A percentile compares a stretch with the other conserved stretches of the same genome.
Conservation (phyloP, 2,329 filamentous ascomycete species). For the Nemania sp. region DNA sequence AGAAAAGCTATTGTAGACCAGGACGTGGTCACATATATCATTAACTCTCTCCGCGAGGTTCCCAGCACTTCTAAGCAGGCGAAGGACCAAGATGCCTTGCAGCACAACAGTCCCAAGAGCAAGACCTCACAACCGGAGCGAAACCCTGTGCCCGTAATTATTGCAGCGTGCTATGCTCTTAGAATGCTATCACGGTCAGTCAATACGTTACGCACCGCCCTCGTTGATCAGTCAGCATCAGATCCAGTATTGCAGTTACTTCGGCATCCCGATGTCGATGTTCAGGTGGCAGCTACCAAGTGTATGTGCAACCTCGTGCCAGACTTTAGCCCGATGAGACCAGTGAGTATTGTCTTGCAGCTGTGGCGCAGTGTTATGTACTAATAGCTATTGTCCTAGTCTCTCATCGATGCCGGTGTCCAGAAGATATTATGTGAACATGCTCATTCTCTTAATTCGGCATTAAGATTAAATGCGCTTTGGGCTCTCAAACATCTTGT, state of each 20-base stretch:
- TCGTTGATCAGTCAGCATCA: constrained; percentile 84
- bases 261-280: constrained; percentile 72
- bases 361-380: constrained; percentile 23
- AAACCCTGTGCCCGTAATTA: constrained; percentile 76
- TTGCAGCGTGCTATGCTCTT: constrained; percentile 83
- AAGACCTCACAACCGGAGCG: constrained; percentile 52
- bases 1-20: constrained; percentile 81
- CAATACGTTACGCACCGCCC: constrained; percentile 78
- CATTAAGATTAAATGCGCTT: constrained; percentile 79
- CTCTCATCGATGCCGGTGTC: constrained; percentile 74
- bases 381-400: constrained; percentile 48
- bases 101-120: constrained; percentile 28
- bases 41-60: constrained; percentile 72
- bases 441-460: constrained; percentile 78
- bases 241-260: constrained; percentile 77
- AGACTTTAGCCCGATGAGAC: constrained; percentile 89
- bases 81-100: constrained; percentile 40
- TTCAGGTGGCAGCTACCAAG: constrained; percentile 84
- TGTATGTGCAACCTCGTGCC: constrained; percentile 83
- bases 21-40: constrained; percentile 79
- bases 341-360: constrained; percentile 59
- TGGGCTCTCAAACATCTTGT: constrained; percentile 96
- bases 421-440: constrained; percentile 80
- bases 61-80: constrained; percentile 55
- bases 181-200: constrained; percentile 84